Percentiles rank a stretch among this genome's conserved stretches.
Conservation (phyloP, 169 alveolate species). For the Plasmodium malariae region DNA sequence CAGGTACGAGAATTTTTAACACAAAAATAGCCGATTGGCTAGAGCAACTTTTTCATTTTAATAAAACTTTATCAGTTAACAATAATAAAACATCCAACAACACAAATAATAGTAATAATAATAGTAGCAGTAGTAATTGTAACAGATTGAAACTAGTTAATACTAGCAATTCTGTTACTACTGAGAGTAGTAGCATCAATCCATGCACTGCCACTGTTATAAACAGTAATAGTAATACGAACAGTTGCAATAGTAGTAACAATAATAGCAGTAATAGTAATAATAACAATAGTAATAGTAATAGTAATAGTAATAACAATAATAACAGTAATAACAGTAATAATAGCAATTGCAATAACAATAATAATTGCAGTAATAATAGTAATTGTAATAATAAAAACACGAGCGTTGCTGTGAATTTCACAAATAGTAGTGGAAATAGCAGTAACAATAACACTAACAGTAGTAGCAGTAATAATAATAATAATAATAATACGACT, state of each 20-base stretch:
- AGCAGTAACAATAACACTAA: neutral
- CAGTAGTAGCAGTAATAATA: neutral
- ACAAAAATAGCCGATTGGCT: slow-evolving; percentile 75
- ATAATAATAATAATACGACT: neutral
- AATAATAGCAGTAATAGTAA: neutral
- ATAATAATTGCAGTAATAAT: neutral
- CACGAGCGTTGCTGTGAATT: neutral
- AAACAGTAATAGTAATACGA: neutral
- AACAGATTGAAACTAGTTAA: slow-evolving; percentile 12
- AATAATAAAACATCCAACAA: neutral
- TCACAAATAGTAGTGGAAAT: neutral
- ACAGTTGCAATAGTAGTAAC: neutral
- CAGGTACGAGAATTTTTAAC: slow-evolving; percentile 66
- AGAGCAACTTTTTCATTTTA: slow-evolving; percentile 61
- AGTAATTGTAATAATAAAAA: neutral
- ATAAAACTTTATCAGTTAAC: slow-evolving; percentile 17
- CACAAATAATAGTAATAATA: neutral
- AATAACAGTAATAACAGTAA: neutral
- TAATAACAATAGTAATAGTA: neutral
- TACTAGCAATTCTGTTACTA: slow-evolving; percentile 25
- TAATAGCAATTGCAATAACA: neutral
- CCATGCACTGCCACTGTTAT: neutral
- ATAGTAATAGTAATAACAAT: slow-evolving; percentile 9
- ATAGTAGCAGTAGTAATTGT: neutral
- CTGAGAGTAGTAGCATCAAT: slow-evolving; percentile 10